Base-by-base conservation (phyloP, 768 basidiomycete species). In the Lentinus brumalis region DNA sequence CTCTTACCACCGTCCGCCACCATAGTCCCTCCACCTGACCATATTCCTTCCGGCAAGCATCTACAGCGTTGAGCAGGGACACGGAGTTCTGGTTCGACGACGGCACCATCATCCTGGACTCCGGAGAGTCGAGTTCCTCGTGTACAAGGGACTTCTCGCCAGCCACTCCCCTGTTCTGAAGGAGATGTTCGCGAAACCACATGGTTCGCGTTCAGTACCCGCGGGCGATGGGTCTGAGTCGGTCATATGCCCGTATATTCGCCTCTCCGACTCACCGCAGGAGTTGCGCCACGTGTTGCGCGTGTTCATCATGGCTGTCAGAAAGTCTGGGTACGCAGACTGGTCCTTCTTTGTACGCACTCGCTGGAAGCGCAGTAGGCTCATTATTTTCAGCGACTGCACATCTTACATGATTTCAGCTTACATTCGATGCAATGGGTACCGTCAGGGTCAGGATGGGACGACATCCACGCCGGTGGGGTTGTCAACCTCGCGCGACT, bases 51-150 rank as follows among this genome's bases (percentile, higher is more conserved):
- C 21, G 21, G 21, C 21, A 26, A 26, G 21, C n/a, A n/a, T n/a
- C n/a, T n/a, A n/a, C n/a, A 4, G 50, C 32, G 31, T 16, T 35
- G 2, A 32, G 15, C 5, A 35, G 3, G 32, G 47, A 57, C 30
- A n/a, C 10, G 9, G 65, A 72, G 16, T 50, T 73, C 31, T 74
- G 70, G 70, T 70, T 70, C 41, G 57, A 65, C 9, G 73, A 74
- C 57, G 67, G 73, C 5, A 68, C 57, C n/a, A 59, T 74, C 35
- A 63, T 73, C n/a, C 42, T 74, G 4, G 53, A 65, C 32, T 68
- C 72, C 7, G 61, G 63, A 9, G 53, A 64, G 63, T 57, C 12
- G 63, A 61, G 5, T 75, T 69, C 57, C 64, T 66, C 5, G 69
- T 75, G 29, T 69, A 66, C 51, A 59, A 62, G 7, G 67, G 64